Evolutionary conservation across 2,329 filamentous ascomycete genomes (phyloP).

Genomic region (Calonectria pseudoturangicola): DNA sequence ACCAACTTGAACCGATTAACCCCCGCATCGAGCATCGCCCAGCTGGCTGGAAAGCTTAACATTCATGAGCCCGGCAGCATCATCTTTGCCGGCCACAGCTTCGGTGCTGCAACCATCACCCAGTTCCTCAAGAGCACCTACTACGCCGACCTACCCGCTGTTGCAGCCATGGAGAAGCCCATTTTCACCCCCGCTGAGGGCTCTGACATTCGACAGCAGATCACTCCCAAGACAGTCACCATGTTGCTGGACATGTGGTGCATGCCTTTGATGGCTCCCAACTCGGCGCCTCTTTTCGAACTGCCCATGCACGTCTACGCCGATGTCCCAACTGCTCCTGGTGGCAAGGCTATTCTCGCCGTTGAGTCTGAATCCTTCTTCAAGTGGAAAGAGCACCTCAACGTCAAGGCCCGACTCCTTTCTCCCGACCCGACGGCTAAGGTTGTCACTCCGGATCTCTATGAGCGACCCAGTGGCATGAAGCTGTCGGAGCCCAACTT

Average conservation of each 20-base stretch:
- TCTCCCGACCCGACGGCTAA: conserved; percentile 71
- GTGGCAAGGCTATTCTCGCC: conserved; percentile 78
- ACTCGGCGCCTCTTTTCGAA: conserved; percentile 79
- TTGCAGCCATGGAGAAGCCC: conserved; percentile 70
- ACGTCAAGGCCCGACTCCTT: conserved; percentile 79
- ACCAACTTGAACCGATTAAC: conserved; percentile 73
- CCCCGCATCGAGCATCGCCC: conserved; percentile 67
- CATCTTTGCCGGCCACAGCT: conserved; percentile 87
- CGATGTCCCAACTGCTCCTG: conserved; percentile 67
- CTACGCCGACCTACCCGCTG: conserved; percentile 72
- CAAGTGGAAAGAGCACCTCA: conserved; percentile 85
- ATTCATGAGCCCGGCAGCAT: conserved; percentile 83
- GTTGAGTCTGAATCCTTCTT: conserved; percentile 86
- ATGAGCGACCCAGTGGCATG: conserved; percentile 65
- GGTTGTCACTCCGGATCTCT: conserved; percentile 63
- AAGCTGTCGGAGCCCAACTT: conserved; percentile 75
- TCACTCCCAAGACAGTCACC: conserved; percentile 79
- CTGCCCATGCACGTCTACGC: conserved; percentile 83
- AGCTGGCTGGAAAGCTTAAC: conserved; percentile 78
- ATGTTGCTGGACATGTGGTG: conserved; percentile 89
- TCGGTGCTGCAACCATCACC: conserved; percentile 83
- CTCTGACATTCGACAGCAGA: conserved; percentile 77
- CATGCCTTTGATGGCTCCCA: conserved; percentile 79
- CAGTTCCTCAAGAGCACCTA: conserved; percentile 88
- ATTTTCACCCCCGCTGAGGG: conserved; percentile 76